Base-by-base conservation (phyloP, 768 basidiomycete genomes). In the Trametes punicea region DNA sequence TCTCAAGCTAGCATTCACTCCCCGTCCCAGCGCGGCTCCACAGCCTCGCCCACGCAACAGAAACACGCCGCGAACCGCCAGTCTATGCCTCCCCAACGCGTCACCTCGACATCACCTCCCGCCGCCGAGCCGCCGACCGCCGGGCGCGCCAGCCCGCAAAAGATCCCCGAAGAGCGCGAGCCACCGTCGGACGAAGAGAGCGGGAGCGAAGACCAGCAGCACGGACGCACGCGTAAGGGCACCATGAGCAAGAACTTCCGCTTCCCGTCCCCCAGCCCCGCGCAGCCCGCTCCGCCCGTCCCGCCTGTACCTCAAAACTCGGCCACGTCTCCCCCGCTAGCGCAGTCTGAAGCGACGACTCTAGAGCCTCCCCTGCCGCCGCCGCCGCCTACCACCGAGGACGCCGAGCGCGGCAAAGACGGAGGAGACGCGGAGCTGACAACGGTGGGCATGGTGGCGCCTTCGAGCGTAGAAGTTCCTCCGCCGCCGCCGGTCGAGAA, bases 401-500 rank as follows among this genome's bases (percentile, higher is more conserved):
- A 46, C 38, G 26, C 33, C 50, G 41, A 34, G 26, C 56, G 41
- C 25, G 30, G 33, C 13, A 26, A 51, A n/a, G 55, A 44, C 3
- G 10, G 11, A 3, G 25, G 27, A 25, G 60, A 59, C 11, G 53
- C 56, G 16, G 71, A 39, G 62, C 55, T 62, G 57, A 60, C 40
- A 54, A 46, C 53, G 41, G 64, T 71, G 5, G 67, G 60, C 23
- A 71, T 84, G 3, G 73, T 85, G 21, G 77, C 81, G 18, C 83
- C 85, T 2, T 77, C 82, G 21, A 83, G 74, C 49, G 85, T 88
- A 11, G 88, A 91, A 65, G 85, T 91, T 6, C 89, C 88, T 3
- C 84, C 89, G 0, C 90, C 90, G 3, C 88, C 89, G 23, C 87
- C 87, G 0, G 78, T 88, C 13, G 85, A 88, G 67, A 90, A 92